Conservation (phyloP, 164 flowering plant species). For the Akebia trifoliata region DNA sequence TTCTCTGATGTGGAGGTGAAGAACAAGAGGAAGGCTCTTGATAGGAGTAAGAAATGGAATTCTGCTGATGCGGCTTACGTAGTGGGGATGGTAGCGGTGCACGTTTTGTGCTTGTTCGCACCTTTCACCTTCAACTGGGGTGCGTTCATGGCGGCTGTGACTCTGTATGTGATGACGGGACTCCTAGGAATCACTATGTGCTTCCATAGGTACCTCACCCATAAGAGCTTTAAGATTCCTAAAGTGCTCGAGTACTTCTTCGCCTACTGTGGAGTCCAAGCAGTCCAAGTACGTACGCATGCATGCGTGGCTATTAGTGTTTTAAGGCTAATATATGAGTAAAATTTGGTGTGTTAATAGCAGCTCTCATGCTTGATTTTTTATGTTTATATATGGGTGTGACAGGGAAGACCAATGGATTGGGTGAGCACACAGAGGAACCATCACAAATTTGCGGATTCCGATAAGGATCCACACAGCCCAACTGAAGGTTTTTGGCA, state of each 20-base stretch:
- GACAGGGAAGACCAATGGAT: conserved; percentile 72
- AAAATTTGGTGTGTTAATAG: too few relatives aligned
- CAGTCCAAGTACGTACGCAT: conserved; percentile 47
- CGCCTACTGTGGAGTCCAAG: conserved; percentile 73
- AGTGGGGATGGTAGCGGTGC: conserved; percentile 37
- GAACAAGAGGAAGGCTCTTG: conserved; percentile 25
- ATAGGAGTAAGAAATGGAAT: conserved; percentile 45
- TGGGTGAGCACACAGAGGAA: conserved; percentile 89
- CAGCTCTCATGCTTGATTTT: too few relatives aligned
- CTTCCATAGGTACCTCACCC: conserved; percentile 76
- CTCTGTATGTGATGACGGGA: conserved; percentile 51
- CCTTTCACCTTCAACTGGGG: conserved; percentile 60
- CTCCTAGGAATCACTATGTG: conserved; percentile 75
- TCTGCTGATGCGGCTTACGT: conserved; percentile 31
- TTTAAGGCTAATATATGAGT: too few relatives aligned
- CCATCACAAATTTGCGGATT: conserved; percentile 77
- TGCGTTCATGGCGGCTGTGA: conserved; percentile 49
- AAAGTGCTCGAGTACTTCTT: conserved; percentile 82
- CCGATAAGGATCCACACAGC: conserved; percentile 82
- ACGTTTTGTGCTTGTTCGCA: conserved; percentile 50
- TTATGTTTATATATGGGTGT: not conserved
- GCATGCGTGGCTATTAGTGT: too few relatives aligned
- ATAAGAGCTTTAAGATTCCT: conserved; percentile 71
- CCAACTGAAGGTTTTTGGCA: conserved; percentile 85
- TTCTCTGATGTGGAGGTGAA: conserved; percentile 6